Percentiles rank a stretch among this genome's conserved stretches.
Evolutionary conservation across 257 asterid genomes (phyloP).

Genomic region (Solanum medicagineum): DNA sequence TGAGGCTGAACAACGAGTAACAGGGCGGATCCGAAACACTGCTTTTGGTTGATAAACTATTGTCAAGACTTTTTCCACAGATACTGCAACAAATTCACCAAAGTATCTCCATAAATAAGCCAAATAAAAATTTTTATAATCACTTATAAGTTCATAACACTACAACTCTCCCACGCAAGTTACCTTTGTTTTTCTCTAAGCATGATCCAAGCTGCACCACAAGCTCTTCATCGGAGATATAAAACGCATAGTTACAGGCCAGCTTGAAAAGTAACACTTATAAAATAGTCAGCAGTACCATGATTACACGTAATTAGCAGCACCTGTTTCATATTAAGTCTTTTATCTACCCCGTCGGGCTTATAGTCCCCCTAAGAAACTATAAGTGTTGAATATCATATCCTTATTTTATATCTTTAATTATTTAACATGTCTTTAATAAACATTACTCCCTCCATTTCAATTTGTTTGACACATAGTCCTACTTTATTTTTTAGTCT

Average conservation of each 20-base stretch:
- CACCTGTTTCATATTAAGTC: neutral
- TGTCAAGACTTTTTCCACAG: constrained; percentile 86
- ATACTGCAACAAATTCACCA: constrained; percentile 42
- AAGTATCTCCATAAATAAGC: neutral
- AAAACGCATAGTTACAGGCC: constrained; percentile 38
- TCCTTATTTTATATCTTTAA: too few species aligned
- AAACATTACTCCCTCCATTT: too few species aligned
- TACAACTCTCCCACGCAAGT: neutral
- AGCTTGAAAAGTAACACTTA: neutral
- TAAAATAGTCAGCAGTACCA: neutral
- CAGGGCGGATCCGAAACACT: constrained; percentile 88
- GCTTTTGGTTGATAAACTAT: constrained; percentile 95
- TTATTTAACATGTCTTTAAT: too few species aligned
- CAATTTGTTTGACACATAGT: too few species aligned
- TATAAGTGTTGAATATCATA: too few species aligned
- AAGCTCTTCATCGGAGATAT: constrained; percentile 80
- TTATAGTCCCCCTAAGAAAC: too few species aligned
- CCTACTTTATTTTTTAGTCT: too few species aligned
- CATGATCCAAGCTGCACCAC: constrained; percentile 62
- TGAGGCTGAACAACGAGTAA: constrained; percentile 92
- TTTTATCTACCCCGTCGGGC: neutral
- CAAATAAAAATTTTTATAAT: neutral
- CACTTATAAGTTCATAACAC: neutral
- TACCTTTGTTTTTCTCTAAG: constrained; percentile 69
- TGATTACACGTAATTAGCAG: neutral